phyloP scores from a whole-genome alignment of 768 basidiomycete species.

The Plicaturopsis crispa region DNA sequence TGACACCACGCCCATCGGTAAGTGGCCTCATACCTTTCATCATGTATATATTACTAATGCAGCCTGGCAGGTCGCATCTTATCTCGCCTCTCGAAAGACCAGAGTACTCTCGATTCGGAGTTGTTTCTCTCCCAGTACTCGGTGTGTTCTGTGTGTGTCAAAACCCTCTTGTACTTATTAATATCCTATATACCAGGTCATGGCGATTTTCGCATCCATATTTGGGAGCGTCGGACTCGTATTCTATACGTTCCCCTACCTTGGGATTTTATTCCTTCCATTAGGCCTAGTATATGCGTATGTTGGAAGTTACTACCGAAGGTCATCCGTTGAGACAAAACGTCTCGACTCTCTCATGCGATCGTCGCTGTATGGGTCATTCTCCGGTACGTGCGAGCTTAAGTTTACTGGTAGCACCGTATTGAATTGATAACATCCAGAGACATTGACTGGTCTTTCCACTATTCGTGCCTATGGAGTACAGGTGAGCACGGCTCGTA shows the following conservation, averaged over 20 bases:
- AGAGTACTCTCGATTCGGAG: conserved; percentile 23
- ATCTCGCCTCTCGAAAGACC: conserved; percentile 24
- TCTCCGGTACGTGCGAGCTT: conserved; percentile 16
- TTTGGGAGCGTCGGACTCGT: conserved; percentile 27
- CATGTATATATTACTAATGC: not conserved
- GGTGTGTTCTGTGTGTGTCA: too few species aligned
- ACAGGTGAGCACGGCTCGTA: conserved; percentile 14
- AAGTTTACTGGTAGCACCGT: not conserved
- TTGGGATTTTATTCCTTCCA: conserved; percentile 33
- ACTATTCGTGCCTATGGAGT: conserved; percentile 29
- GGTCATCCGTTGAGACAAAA: conserved; percentile 30
- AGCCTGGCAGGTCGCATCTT: conserved; percentile 21
- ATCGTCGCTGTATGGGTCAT: conserved; percentile 25
- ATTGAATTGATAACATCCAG: conserved; percentile 10
- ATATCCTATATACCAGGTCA: conserved; percentile 8
- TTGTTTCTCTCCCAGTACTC: conserved; percentile 5
- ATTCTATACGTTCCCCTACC: conserved; percentile 31
- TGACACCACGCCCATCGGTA: conserved; percentile 32
- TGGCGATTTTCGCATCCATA: conserved; percentile 13
- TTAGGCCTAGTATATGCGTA: conserved; percentile 25
- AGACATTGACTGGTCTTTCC: conserved; percentile 29
- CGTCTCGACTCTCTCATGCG: conserved; percentile 32
- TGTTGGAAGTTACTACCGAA: conserved; percentile 28
- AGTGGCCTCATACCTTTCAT: not conserved
- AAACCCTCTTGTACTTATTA: not conserved